Percentiles rank a stretch among this genome's conserved stretches.
These are phyloP conservation scores for Lactarius vividus DNA, from an alignment of 768 basidiomycete species.

Conservation along the genomic window DNA sequence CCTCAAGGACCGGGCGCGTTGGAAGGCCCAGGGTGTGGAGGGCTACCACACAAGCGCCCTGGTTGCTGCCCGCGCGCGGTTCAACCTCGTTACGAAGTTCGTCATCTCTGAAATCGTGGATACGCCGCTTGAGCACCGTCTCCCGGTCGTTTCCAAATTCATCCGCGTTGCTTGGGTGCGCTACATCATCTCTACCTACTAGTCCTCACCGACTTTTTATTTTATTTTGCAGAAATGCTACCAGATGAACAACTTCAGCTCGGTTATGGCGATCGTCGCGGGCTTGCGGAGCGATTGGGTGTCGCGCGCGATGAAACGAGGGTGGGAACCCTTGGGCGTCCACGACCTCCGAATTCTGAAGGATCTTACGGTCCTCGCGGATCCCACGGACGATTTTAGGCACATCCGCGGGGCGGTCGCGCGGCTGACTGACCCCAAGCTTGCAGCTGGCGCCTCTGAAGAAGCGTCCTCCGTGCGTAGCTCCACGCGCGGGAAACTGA, in stretches of 20 bases:
- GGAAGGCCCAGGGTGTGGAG: conserved; percentile 60
- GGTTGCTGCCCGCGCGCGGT: conserved; percentile 72
- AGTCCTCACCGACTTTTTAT: neutral
- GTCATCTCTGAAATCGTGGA: conserved; percentile 77
- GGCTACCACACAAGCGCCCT: conserved; percentile 67
- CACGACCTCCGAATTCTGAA: conserved; percentile 73
- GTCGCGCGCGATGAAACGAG: conserved; percentile 55
- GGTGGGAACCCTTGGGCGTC: conserved; percentile 63
- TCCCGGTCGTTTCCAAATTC: conserved; percentile 68
- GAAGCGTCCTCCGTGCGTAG: conserved; percentile 42
- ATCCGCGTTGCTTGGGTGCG: conserved; percentile 84
- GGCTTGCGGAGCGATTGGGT: conserved; percentile 74
- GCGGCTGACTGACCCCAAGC: conserved; percentile 63
- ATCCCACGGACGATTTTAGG: conserved; percentile 66
- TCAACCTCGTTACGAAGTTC: conserved; percentile 83
- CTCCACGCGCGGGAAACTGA: conserved; percentile 37
- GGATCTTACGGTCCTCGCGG: conserved; percentile 66
- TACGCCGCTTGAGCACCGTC: conserved; percentile 64
- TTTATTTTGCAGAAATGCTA: conserved; percentile 66
- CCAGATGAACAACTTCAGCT: conserved; percentile 70
- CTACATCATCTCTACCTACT: conserved; percentile 12
- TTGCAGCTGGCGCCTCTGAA: conserved; percentile 51
- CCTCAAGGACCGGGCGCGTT: conserved; percentile 67
- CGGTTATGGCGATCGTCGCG: conserved; percentile 74
- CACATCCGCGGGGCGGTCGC: conserved; percentile 66